Percentiles rank a stretch among this genome's conserved stretches.
phyloP scores from a whole-genome alignment of 2,329 filamentous ascomycete species.

The Sporothrix luriei region DNA sequence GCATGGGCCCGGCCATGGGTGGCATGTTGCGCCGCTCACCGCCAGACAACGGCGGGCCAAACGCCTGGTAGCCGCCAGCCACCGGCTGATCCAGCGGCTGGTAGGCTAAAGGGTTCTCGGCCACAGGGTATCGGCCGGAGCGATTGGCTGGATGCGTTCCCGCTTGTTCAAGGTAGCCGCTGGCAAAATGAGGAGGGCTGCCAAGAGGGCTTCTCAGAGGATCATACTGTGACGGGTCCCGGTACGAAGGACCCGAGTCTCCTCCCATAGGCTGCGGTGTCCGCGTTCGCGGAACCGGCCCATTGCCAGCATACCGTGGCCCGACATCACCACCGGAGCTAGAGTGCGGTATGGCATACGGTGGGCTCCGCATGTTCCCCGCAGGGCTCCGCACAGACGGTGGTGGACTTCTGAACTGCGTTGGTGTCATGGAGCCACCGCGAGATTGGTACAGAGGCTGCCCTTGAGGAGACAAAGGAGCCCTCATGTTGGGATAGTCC shows the following conservation, averaged over 20 bases:
- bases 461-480: neutral
- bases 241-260: neutral
- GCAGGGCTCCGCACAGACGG: neutral
- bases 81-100: neutral
- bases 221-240: slow-evolving; percentile 7
- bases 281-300: neutral
- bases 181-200: slow-evolving; percentile 10
- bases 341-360: neutral
- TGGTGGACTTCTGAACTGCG: slow-evolving; percentile 18
- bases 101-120: neutral
- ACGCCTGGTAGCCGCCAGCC: neutral
- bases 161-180: neutral
- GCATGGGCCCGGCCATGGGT: neutral
- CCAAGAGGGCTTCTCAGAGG: slow-evolving; percentile 5
- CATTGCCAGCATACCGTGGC: neutral
- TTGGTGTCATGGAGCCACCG: slow-evolving; percentile 21
- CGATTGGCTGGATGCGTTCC: neutral
- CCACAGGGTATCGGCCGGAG: neutral
- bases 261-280: neutral
- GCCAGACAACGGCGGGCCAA: slow-evolving; percentile 8
- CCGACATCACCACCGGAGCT: neutral
- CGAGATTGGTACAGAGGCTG: slow-evolving; percentile 3
- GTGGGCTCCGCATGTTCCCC: slow-evolving; percentile 11
- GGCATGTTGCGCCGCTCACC: neutral
- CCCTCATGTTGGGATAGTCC: slow-evolving; percentile 1